Conservation (phyloP, 805 yeast species). For the Candida koratica region DNA sequence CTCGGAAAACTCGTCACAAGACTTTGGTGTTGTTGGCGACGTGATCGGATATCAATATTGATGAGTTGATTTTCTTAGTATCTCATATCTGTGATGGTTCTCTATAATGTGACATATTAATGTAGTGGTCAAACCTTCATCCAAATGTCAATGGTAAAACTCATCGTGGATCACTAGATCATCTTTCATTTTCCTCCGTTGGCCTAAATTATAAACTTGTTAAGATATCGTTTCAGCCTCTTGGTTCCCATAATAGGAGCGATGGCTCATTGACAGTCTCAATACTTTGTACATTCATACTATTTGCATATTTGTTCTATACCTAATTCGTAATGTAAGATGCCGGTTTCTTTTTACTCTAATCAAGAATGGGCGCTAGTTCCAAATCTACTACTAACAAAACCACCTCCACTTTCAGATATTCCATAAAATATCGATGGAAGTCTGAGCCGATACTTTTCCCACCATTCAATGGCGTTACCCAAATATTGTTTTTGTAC, state of each 20-base stretch:
- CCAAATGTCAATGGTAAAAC: conserved; percentile 18
- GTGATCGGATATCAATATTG: conserved; percentile 12
- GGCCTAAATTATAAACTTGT: conserved; percentile 16
- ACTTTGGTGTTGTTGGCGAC: no score
- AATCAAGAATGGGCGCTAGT: conserved; percentile 21
- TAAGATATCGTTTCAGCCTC: conserved; percentile 20
- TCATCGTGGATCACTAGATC: conserved; percentile 18
- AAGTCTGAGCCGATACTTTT: conserved; percentile 53
- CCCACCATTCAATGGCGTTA: conserved; percentile 65
- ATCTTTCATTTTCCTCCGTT: conserved; percentile 8
- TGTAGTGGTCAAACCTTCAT: no score
- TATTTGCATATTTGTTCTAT: conserved; percentile 16
- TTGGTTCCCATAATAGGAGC: conserved; percentile 20
- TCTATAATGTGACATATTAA: no score
- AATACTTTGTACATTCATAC: conserved; percentile 20
- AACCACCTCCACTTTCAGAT: conserved; percentile 88
- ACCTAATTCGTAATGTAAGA: conserved; percentile 15
- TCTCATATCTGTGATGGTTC: conserved; percentile 28
- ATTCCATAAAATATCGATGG: conserved; percentile 77
- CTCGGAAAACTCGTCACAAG: conserved; percentile 73
- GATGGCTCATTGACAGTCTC: conserved; percentile 30
- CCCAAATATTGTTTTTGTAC: conserved; percentile 66
- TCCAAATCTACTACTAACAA: conserved; percentile 72
- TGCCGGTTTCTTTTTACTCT: conserved; percentile 12
- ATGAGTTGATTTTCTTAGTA: no score